Evolutionary conservation across 2,329 filamentous ascomycete genomes (phyloP).

Genomic region (Trichophyton equinum): DNA sequence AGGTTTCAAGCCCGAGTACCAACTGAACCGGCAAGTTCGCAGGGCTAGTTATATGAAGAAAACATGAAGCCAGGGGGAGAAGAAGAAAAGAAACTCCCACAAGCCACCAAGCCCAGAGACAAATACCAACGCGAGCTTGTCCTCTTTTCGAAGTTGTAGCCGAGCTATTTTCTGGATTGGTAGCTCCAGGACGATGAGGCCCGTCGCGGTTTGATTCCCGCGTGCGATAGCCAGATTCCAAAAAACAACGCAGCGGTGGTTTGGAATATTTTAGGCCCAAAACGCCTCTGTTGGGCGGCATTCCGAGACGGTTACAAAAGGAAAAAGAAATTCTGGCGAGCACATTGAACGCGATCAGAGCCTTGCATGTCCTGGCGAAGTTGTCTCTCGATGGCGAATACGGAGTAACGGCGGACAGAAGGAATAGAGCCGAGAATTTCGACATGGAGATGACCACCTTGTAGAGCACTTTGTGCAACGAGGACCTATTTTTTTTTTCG

Average conservation of each 20-base stretch:
- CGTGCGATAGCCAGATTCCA: conserved; percentile 16
- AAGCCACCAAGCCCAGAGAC: conserved; percentile 18
- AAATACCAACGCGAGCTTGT: conserved; percentile 15
- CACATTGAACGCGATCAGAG: conserved; percentile 9
- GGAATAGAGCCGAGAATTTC: neutral
- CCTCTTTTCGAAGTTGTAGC: conserved; percentile 14
- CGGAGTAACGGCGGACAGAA: neutral
- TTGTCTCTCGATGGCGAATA: neutral
- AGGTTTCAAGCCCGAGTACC: neutral
- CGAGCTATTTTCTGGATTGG: conserved; percentile 16
- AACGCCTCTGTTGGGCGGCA: conserved; percentile 16
- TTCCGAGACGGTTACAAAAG: conserved; percentile 17
- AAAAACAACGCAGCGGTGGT: conserved; percentile 16
- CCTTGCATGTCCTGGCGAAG: neutral
- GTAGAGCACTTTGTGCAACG: neutral
- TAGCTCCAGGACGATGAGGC: conserved; percentile 16
- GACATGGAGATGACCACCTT: neutral
- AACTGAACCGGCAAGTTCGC: neutral
- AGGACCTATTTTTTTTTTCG: neutral
- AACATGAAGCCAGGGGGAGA: neutral
- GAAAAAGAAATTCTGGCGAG: conserved; percentile 14
- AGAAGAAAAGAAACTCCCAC: conserved; percentile 6
- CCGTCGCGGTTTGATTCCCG: conserved; percentile 19
- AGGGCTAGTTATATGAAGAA: neutral
- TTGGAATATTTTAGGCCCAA: conserved; percentile 15